Percentiles rank a stretch among this genome's conserved stretches.
Evolutionary conservation across 2,329 filamentous ascomycete species (phyloP).

Genomic region (Saccharata proteae): DNA sequence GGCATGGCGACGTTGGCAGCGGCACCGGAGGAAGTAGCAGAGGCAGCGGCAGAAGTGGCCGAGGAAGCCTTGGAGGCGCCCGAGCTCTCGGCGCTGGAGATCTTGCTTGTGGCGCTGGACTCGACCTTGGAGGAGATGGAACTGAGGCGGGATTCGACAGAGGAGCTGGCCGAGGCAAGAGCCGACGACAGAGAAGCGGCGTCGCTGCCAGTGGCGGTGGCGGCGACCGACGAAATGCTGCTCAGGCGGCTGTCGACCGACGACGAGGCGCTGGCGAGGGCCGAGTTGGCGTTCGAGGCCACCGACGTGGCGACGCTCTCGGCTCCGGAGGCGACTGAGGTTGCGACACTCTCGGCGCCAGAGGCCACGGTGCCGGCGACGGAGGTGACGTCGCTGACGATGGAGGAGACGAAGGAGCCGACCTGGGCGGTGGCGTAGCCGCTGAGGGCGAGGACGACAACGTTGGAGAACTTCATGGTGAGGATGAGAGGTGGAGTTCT

Average conservation of each 20-base stretch:
- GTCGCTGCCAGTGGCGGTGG: conserved; percentile 6
- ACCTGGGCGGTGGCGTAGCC: conserved; percentile 6
- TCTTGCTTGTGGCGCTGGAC: neutral
- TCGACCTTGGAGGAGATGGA: neutral
- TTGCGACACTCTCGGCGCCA: neutral
- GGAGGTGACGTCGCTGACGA: conserved; percentile 5
- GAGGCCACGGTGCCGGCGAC: conserved; percentile 1
- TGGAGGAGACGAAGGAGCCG: neutral
- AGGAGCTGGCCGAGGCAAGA: conserved; percentile 1
- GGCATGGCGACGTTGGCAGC: conserved; percentile 3
- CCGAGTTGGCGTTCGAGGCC: neutral
- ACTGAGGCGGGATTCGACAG: neutral
- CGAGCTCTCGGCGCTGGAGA: neutral
- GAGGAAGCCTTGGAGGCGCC: conserved; percentile 1
- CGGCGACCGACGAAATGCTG: conserved; percentile 4
- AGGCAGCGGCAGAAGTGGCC: neutral
- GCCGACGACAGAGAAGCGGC: conserved; percentile 2
- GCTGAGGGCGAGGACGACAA: conserved; percentile 5
- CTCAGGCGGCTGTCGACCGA: conserved; percentile 1
- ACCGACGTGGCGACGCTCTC: conserved; percentile 1
- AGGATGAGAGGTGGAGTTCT: neutral
- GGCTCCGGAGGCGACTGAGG: conserved; percentile 1
- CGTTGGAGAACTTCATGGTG: conserved; percentile 7
- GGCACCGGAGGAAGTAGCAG: conserved; percentile 1
- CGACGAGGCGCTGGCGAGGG: neutral